These are phyloP conservation scores for Paraurostyla sp. DNA, from an alignment of 73 alveolate genomes.

Conservation along the genomic window DNA sequence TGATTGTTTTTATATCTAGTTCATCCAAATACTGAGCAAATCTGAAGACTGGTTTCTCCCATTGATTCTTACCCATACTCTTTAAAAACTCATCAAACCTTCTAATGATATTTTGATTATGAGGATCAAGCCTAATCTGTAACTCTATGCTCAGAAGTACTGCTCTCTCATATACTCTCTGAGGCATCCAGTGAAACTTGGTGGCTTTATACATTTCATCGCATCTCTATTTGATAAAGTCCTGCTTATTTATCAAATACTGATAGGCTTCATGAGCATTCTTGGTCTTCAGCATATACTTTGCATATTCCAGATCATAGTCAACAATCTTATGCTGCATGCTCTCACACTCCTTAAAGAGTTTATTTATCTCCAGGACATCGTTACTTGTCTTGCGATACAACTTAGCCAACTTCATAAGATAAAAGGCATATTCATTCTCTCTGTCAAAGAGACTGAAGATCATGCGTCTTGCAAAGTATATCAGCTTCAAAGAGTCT, in stretches of 20 bases:
- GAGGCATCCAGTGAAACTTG: constrained; percentile 52
- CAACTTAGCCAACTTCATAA: constrained; percentile 35
- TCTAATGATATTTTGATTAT: constrained; percentile 12
- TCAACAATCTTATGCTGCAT: constrained; percentile 23
- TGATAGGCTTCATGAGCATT: constrained; percentile 73
- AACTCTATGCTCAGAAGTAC: constrained; percentile 29
- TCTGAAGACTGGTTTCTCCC: constrained; percentile 52
- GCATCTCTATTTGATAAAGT: constrained; percentile 2
- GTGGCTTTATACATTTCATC: constrained; percentile 46
- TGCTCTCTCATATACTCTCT: constrained; percentile 45
- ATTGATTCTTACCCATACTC: constrained; percentile 13
- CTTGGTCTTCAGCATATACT: constrained; percentile 48
- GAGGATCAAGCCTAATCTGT: constrained; percentile 47
- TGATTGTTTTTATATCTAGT: neutral
- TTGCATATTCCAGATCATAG: constrained; percentile 67
- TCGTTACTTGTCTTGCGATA: constrained; percentile 60
- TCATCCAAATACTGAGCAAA: constrained; percentile 60
- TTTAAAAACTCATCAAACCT: constrained; percentile 57
- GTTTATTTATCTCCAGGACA: neutral
- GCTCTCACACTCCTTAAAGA: constrained; percentile 60
- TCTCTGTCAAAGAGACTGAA: constrained; percentile 42
- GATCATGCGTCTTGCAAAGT: constrained; percentile 51
- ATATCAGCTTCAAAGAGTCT: constrained; percentile 45
- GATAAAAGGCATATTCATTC: constrained; percentile 64
- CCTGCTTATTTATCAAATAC: neutral